Evolutionary conservation across 257 asterid genomes (phyloP), one percentile per base, ranked within the genome.

Genomic region (Solanum chilense): DNA sequence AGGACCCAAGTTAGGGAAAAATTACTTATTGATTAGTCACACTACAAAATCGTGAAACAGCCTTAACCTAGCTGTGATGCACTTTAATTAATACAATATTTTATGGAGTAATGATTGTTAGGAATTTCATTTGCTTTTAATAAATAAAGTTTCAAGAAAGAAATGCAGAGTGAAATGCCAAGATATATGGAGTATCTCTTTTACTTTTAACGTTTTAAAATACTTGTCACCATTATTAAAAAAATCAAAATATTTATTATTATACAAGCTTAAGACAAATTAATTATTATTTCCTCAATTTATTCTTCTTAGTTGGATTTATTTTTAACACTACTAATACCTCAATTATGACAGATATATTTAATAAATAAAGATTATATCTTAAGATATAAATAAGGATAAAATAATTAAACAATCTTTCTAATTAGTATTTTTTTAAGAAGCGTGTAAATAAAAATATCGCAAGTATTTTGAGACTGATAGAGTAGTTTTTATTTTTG

Each of bases 81-180:
- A 68, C 33, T 77, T 56, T 68, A 81, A 16, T 44, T 25, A 15
- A 8, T 12, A 37, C 42, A 47, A 35, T 49, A 49, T 81, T 81
- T 81, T 81, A 49, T 86, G 87, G 88, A 84, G 87, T 80, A 84
- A 89, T 86, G 58, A 91, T 84, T 88, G 83, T 86, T 86, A 45
- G 47, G 64, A 58, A 69, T 25, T 7, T 45, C 62, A 78, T 25
- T 78, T 78, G 39, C 39, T 14, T 44, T 84, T 84, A 87, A 87
- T 64, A 21, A 87, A 87, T 64, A 21, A 87, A 84, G 27, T 88
- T 91, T 87, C 87, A 82, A 86, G 85, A n/a, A 85, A 83, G 60
- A 41, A 69, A 87, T 42, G 14, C 13, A 44, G 66, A 45, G 66
- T 42, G 60, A 76, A 42, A n/a, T 42, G 33, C 31, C 37, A 75